These are phyloP conservation scores for Ophiocordyceps camponoti-leonardi DNA, from an alignment of 2,329 filamentous ascomycete genomes.

Conservation along the genomic window DNA sequence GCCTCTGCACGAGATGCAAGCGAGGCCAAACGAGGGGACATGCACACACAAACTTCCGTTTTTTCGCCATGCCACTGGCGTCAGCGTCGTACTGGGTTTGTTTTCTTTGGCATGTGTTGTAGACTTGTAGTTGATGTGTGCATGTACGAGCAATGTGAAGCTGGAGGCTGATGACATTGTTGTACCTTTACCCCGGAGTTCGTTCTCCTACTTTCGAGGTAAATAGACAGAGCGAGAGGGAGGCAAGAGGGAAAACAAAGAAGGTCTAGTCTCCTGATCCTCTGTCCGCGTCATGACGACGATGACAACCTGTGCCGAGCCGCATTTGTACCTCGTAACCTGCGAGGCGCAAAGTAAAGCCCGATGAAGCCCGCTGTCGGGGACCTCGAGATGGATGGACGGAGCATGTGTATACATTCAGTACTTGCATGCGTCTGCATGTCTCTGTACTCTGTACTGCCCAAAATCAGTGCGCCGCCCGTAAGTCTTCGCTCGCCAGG, in stretches of 20 bases:
- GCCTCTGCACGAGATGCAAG: not conserved
- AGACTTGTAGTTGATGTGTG: too few species aligned
- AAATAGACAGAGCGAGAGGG: not conserved
- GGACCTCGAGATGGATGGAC: slow-evolving; percentile 1
- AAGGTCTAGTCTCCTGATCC: not conserved
- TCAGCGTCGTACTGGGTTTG: not conserved
- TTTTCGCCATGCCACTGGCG: not conserved
- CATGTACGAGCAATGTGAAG: too few species aligned
- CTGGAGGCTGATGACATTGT: too few species aligned
- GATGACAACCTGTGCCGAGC: not conserved
- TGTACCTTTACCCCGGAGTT: too few species aligned
- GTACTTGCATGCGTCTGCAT: not conserved
- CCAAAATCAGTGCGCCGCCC: not conserved
- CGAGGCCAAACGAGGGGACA: not conserved
- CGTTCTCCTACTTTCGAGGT: not conserved
- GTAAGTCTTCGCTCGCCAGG: not conserved
- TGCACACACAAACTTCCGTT: not conserved
- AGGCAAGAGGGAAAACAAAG: not conserved
- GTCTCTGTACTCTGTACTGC: not conserved
- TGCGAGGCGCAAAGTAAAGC: slow-evolving; percentile 1
- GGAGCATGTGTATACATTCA: not conserved
- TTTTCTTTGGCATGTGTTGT: not conserved
- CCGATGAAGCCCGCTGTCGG: slow-evolving; percentile 3
- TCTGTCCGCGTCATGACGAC: not conserved
- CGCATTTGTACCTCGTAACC: not conserved